Evolutionary conservation across 2,329 filamentous ascomycete genomes (phyloP).

Genomic region (Metarhizium robertsii): DNA sequence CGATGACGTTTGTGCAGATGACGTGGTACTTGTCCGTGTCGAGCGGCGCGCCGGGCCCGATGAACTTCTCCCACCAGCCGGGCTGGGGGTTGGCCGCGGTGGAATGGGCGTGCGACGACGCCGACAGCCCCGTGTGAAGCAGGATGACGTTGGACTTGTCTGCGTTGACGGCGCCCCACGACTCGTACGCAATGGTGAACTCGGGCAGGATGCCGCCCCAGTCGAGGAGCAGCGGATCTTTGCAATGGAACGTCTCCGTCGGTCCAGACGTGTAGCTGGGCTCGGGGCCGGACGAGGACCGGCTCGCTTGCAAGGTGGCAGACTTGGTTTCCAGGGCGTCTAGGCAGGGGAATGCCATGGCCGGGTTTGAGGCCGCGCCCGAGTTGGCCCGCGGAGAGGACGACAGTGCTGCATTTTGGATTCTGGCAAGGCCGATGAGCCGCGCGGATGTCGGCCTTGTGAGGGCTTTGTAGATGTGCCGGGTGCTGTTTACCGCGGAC

Average conservation of each 20-base stretch:
- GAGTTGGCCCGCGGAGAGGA: slow-evolving; percentile 9
- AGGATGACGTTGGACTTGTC: slow-evolving; percentile 84
- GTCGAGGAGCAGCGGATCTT: slow-evolving; percentile 71
- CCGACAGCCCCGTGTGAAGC: slow-evolving; percentile 86
- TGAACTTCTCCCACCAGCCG: slow-evolving; percentile 99
- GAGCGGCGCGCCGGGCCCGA: slow-evolving; percentile 74
- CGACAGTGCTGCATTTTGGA: background rate
- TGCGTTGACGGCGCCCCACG: slow-evolving; percentile 75
- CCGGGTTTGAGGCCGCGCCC: slow-evolving; percentile 59
- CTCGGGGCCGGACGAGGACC: slow-evolving; percentile 71
- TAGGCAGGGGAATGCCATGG: slow-evolving; percentile 83
- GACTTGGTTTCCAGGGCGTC: slow-evolving; percentile 75
- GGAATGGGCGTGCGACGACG: slow-evolving; percentile 94
- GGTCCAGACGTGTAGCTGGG: slow-evolving; percentile 87
- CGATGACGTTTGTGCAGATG: slow-evolving; percentile 94
- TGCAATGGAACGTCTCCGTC: slow-evolving; percentile 68
- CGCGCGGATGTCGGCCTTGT: slow-evolving; percentile 1
- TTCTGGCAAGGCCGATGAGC: background rate
- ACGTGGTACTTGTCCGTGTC: slow-evolving; percentile 90
- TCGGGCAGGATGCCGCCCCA: slow-evolving; percentile 90
- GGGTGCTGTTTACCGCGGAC: slow-evolving; percentile 5
- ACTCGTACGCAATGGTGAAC: slow-evolving; percentile 87
- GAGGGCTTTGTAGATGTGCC: slow-evolving; percentile 5
- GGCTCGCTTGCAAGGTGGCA: slow-evolving; percentile 46
- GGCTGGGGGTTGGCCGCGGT: slow-evolving; percentile 78